Conservation (phyloP, 352 stramenopile species). For the Globisporangium abappressorium region DNA sequence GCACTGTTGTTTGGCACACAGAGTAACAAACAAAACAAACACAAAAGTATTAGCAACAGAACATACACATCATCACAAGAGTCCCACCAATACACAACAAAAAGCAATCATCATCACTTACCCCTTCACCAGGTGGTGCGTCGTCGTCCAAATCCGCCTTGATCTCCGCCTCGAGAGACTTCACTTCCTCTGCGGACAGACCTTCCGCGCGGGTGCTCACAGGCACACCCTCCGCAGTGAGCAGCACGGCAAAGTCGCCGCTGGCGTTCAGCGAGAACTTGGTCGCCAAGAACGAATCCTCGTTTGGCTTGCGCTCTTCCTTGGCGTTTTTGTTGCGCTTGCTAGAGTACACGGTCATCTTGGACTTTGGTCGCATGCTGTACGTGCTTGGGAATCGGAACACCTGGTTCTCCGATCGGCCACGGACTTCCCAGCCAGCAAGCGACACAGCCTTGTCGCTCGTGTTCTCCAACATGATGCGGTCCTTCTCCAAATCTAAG, state of each 20-base stretch:
- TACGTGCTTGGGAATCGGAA: conserved; percentile 72
- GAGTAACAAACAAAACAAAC: background rate
- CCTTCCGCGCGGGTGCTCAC: conserved; percentile 68
- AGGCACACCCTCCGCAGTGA: conserved; percentile 60
- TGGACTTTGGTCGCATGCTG: conserved; percentile 62
- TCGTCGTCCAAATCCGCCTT: conserved; percentile 52
- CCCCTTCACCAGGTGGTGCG: conserved; percentile 41
- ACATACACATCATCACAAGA: background rate
- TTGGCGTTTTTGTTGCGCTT: conserved; percentile 80
- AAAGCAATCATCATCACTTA: conserved; percentile 27
- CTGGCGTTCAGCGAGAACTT: conserved; percentile 75
- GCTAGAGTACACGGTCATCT: conserved; percentile 74
- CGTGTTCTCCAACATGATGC: conserved; percentile 76
- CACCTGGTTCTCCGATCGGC: conserved; percentile 51
- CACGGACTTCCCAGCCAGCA: conserved; percentile 64
- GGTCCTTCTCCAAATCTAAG: conserved; percentile 72
- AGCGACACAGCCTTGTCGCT: conserved; percentile 55
- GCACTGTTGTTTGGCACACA: conserved; percentile 19
- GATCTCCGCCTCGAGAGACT: conserved; percentile 53
- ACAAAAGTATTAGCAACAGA: background rate
- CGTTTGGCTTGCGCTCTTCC: conserved; percentile 63
- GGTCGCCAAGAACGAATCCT: conserved; percentile 76
- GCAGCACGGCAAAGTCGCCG: conserved; percentile 65
- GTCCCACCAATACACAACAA: background rate
- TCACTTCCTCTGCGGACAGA: conserved; percentile 55